Percentiles rank a stretch among this genome's conserved stretches.
Evolutionary conservation across 441 rosid genomes (phyloP).

Genomic region (Croton laevigatus): DNA sequence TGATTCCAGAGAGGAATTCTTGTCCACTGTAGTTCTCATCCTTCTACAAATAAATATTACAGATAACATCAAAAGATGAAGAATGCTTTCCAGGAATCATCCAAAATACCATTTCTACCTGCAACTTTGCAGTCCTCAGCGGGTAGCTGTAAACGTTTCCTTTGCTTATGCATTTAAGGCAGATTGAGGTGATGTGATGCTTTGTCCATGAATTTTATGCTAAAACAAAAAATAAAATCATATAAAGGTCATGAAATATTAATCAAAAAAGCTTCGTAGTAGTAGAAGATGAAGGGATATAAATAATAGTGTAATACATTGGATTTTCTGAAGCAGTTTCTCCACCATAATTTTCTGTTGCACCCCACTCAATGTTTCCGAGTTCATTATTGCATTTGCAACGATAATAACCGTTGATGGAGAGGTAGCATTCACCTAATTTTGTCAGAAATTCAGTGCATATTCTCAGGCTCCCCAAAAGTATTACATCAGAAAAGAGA

Average conservation of each 20-base stretch:
- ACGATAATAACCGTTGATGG: constrained; percentile 63
- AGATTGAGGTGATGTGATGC: neutral
- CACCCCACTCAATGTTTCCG: constrained; percentile 57
- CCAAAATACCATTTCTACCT: neutral
- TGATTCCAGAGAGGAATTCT: neutral
- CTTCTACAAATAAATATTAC: too few relatives aligned
- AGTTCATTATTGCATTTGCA: constrained; percentile 73
- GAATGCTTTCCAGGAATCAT: neutral
- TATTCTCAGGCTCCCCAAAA: neutral
- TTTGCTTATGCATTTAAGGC: neutral
- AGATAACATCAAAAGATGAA: too few relatives aligned
- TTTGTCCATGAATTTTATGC: constrained; percentile 1
- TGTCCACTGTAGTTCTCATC: too few relatives aligned
- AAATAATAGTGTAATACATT: constrained; percentile 22
- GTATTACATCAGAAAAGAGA: neutral
- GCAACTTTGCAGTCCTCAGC: neutral
- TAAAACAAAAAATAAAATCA: neutral
- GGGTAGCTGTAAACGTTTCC: neutral
- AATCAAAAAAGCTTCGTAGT: neutral
- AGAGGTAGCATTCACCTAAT: constrained; percentile 59
- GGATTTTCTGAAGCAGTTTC: constrained; percentile 58
- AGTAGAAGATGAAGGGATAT: neutral
- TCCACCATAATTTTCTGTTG: constrained; percentile 84
- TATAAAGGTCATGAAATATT: neutral
- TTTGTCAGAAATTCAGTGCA: neutral